Evolutionary conservation across 2,329 filamentous ascomycete genomes (phyloP).

Genomic region (Emergomyces orientalis): DNA sequence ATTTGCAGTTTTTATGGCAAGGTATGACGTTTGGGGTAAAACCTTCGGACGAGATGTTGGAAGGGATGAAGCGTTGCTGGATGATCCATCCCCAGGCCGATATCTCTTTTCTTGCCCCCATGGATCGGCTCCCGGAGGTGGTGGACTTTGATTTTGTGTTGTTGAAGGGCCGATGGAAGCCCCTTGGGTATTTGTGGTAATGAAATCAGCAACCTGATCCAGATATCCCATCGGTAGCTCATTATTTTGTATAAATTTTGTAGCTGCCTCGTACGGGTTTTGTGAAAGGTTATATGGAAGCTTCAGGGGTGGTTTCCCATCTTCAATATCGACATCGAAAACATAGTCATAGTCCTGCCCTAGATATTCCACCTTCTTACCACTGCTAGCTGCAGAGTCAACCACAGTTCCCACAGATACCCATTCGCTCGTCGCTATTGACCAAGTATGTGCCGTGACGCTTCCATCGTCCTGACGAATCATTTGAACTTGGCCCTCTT

Average conservation of each 20-base stretch:
- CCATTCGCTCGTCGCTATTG: slow-evolving; percentile 62
- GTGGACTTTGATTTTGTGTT: slow-evolving; percentile 37
- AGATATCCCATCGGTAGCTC: slow-evolving; percentile 79
- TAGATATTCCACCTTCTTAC: slow-evolving; percentile 64
- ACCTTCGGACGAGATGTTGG: slow-evolving; percentile 46
- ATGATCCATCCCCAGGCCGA: slow-evolving; percentile 56
- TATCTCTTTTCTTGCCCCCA: slow-evolving; percentile 65
- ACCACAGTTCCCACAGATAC: slow-evolving; percentile 89
- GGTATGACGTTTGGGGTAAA: slow-evolving; percentile 69
- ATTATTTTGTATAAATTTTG: slow-evolving; percentile 82
- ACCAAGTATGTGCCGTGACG: slow-evolving; percentile 85
- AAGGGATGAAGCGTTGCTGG: slow-evolving; percentile 20
- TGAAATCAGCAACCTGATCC: slow-evolving; percentile 88
- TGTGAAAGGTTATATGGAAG: slow-evolving; percentile 89
- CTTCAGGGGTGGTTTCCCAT: slow-evolving; percentile 84
- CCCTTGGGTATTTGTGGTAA: slow-evolving; percentile 79
- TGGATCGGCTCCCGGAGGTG: slow-evolving; percentile 53
- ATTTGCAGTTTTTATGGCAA: slow-evolving; percentile 68
- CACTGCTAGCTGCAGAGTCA: slow-evolving; percentile 73
- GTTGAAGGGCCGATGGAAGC: slow-evolving; percentile 61
- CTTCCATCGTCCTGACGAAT: slow-evolving; percentile 73
- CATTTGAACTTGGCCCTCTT: slow-evolving; percentile 92
- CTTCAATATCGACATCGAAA: slow-evolving; percentile 92
- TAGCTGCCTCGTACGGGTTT: slow-evolving; percentile 84
- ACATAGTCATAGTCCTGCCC: slow-evolving; percentile 93